Base-by-base conservation (phyloP, 1,284 basidiomycete species). In the Tilletiopsis washingtonensis region DNA sequence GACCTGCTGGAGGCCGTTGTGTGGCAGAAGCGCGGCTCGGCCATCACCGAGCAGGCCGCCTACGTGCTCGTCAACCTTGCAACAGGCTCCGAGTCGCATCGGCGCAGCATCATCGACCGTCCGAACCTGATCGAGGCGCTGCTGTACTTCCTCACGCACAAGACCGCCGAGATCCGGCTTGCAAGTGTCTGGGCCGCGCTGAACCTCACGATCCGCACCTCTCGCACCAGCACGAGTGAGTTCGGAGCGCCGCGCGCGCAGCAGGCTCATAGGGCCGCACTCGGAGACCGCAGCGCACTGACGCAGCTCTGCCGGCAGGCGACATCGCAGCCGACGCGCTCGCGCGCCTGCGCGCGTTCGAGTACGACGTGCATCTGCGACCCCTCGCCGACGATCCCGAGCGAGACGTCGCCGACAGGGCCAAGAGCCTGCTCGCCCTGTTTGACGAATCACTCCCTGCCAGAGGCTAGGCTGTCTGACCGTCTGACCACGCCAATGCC, bases 61-160 rank as follows among this genome's bases (percentile, higher is more conserved):
- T 67, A 52, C 38, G 49, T 63, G 9, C 52, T 71, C 3, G 62
- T 62, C 34, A 71, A 72, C 34, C 26, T 72, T 0, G 64, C 69
- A 0, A 59, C 69, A n/a, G 67, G 69, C 3, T 56, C 43, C 6
- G 62, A 61, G 19, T 25, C 34, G 26, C 61, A 61, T 37, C 47
- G 61, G 9, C 49, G 47, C 23, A 17, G 48, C 27, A 24, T 72
- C 11, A 26, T 67, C 19, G 34, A 55, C 20, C 48, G 57, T 7
- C 59, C 64, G 2, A 64, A 67, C 40, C 43, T 69, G 14, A 49
- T 71, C 37, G 64, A 70, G 32, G 62, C 64, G 2, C 29, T 69
- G 1, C 50, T 40, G 39, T 62, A 48, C 47, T 67, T 71, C 47
- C 51, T 57, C 21, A 49, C 40, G 40, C 49, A 51, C 34, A 36